phyloP scores from a whole-genome alignment of 495 filamentous ascomycete species.

The Massariosphaeria phaeospora region DNA sequence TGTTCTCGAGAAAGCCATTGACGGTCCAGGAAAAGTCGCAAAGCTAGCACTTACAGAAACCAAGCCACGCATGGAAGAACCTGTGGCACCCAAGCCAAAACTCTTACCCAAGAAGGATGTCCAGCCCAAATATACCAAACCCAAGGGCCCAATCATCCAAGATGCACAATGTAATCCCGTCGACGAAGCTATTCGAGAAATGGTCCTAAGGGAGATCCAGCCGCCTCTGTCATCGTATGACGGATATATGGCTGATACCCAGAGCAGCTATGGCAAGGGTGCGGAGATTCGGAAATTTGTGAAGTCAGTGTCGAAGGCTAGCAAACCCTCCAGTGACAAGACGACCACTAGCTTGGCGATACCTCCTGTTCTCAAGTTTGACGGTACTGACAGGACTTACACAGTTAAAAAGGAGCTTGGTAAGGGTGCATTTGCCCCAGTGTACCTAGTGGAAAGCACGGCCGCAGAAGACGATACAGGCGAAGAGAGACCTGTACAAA shows the following conservation, averaged over 20 bases:
- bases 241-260: conserved; percentile 68
- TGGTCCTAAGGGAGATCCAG: conserved; percentile 66
- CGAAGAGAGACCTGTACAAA: conserved; percentile 33
- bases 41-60: conserved; percentile 45
- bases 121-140: conserved; percentile 25
- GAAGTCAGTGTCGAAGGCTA: conserved; percentile 59
- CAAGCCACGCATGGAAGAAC: conserved; percentile 20
- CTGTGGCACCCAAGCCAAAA: conserved; percentile 22
- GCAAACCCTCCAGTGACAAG: conserved; percentile 59
- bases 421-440: conserved; percentile 87
- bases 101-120: conserved; percentile 1
- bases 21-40: conserved; percentile 41
- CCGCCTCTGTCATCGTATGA: conserved; percentile 67
- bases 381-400: conserved; percentile 57
- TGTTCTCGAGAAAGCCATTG: conserved; percentile 44
- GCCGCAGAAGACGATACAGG: conserved; percentile 46
- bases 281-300: conserved; percentile 74
- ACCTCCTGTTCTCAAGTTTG: conserved; percentile 64
- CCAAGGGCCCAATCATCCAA: conserved; percentile 65
- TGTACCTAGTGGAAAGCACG: conserved; percentile 74
- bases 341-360: conserved; percentile 49
- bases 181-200: conserved; percentile 63
- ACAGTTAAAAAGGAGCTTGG: conserved; percentile 83
- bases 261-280: conserved; percentile 54
- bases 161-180: conserved; percentile 85